phyloP scores from a whole-genome alignment of 1,139 yeast genomes.

The Yamadazyma diddensiae region DNA sequence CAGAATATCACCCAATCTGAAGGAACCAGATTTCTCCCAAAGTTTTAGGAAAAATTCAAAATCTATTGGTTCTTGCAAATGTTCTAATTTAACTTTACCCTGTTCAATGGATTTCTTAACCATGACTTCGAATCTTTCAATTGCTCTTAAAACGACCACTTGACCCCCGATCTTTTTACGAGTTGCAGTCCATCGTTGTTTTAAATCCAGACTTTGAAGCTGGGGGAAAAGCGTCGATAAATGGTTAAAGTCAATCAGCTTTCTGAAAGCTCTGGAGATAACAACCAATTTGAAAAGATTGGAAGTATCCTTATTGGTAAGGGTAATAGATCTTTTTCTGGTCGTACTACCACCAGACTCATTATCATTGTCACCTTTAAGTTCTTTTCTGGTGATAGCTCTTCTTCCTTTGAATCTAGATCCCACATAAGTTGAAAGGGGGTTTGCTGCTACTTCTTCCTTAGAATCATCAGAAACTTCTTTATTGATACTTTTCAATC shows the following conservation, averaged over 20 bases:
- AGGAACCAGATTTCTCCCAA: constrained; percentile 54
- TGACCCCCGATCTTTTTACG: constrained; percentile 57
- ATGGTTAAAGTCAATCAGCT: constrained; percentile 55
- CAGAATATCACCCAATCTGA: constrained; percentile 28
- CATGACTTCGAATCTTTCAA: constrained; percentile 57
- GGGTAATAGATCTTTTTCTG: constrained; percentile 23
- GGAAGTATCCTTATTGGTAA: constrained; percentile 47
- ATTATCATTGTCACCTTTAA: constrained; percentile 7
- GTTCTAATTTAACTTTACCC: constrained; percentile 42
- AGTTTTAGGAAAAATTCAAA: constrained; percentile 47
- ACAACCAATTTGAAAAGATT: constrained; percentile 56
- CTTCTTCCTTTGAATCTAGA: constrained; percentile 14
- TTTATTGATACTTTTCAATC: too few species aligned
- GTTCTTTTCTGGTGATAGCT: constrained; percentile 5
- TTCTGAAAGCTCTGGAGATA: constrained; percentile 55
- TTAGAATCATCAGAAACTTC: neutral
- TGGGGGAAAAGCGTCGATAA: constrained; percentile 48
- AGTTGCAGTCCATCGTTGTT: constrained; percentile 60
- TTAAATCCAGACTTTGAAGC: constrained; percentile 33
- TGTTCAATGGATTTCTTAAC: constrained; percentile 51
- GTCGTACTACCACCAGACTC: constrained; percentile 4
- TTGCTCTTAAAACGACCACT: constrained; percentile 48
- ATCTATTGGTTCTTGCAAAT: constrained; percentile 45
- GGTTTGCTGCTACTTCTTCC: constrained; percentile 1
- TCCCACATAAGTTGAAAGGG: constrained; percentile 8